These are phyloP conservation scores for Excoecaria agallocha DNA, from an alignment of 345 rosid genomes.

Conservation along the genomic window DNA sequence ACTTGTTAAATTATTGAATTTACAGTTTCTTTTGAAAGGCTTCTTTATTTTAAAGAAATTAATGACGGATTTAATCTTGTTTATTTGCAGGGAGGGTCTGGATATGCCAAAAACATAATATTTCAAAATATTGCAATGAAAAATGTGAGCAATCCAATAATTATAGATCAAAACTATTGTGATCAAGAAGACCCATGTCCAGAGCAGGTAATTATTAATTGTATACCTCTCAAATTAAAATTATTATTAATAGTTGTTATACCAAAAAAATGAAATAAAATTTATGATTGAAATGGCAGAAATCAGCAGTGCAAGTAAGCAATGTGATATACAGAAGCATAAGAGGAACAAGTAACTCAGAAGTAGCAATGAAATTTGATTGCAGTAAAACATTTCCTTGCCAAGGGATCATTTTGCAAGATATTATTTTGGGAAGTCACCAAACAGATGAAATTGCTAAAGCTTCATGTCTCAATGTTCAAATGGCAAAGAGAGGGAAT, in stretches of 20 bases:
- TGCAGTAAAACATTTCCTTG: slow-evolving; percentile 66
- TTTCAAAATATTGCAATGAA: slow-evolving; percentile 60
- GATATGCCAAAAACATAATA: slow-evolving; percentile 60
- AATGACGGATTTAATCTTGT: not conserved
- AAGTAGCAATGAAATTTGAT: slow-evolving; percentile 54
- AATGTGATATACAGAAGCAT: slow-evolving; percentile 64
- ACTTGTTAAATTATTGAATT: too few relatives aligned
- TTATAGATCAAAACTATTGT: slow-evolving; percentile 80
- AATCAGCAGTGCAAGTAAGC: slow-evolving; percentile 72
- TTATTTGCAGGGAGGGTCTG: slow-evolving; percentile 68
- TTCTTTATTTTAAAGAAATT: too few relatives aligned
- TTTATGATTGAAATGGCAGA: slow-evolving; percentile 28
- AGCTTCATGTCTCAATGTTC: slow-evolving; percentile 65
- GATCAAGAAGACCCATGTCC: slow-evolving; percentile 50
- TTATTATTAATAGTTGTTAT: too few relatives aligned
- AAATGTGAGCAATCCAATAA: slow-evolving; percentile 77
- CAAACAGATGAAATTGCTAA: slow-evolving; percentile 26
- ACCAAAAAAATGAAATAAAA: not conserved
- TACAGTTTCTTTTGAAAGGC: too few relatives aligned
- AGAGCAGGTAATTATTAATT: slow-evolving; percentile 48
- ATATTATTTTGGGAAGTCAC: slow-evolving; percentile 32
- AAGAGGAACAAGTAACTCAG: slow-evolving; percentile 68
- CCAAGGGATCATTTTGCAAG: slow-evolving; percentile 50
- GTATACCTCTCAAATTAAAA: too few relatives aligned
- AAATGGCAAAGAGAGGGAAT: slow-evolving; percentile 27